These are phyloP conservation scores for Geranium brycei DNA, from an alignment of 345 rosid genomes.

Conservation along the genomic window DNA sequence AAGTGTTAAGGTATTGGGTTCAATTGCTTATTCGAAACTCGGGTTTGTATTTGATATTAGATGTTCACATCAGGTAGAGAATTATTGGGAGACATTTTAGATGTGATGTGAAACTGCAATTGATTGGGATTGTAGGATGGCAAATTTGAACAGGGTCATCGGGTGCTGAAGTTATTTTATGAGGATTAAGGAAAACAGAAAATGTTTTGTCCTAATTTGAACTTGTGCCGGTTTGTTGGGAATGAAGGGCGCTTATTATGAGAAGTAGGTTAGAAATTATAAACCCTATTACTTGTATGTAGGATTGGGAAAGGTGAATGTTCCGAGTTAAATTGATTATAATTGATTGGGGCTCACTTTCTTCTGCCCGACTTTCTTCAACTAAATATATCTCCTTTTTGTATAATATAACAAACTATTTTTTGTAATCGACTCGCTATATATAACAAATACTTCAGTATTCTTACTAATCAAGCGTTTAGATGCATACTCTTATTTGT, in stretches of 20 bases:
- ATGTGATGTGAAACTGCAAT: background rate
- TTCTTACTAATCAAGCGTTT: background rate
- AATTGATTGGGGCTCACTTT: background rate
- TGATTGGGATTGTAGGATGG: background rate
- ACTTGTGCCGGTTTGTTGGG: background rate
- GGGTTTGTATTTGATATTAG: no score
- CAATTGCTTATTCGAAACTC: no score
- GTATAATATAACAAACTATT: no score
- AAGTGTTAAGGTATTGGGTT: no score
- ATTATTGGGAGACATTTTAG: background rate
- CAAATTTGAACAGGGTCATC: background rate
- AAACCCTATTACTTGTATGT: no score
- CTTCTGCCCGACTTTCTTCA: background rate
- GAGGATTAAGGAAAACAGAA: background rate
- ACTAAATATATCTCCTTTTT: background rate
- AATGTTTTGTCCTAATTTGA: no score
- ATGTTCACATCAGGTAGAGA: no score
- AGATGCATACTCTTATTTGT: background rate
- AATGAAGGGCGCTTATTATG: background rate
- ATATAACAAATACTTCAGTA: background rate
- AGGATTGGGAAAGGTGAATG: background rate
- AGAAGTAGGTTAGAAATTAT: background rate
- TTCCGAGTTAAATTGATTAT: background rate
- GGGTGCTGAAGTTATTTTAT: no score
- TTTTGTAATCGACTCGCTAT: background rate